Conservation (phyloP, 2,329 filamentous ascomycete species). For the Aspergillus viridinutans region DNA sequence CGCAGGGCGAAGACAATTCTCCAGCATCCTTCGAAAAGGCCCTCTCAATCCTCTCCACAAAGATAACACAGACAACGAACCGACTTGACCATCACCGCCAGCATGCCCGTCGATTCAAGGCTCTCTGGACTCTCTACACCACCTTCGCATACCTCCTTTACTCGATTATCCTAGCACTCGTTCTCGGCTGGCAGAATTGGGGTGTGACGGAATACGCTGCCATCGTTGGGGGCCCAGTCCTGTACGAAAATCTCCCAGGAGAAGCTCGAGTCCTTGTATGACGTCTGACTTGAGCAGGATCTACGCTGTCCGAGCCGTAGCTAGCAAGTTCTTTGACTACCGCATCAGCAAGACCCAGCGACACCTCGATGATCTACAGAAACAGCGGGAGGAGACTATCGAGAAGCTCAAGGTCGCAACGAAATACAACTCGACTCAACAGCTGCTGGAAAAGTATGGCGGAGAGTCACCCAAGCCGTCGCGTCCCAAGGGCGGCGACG, state of each 20-base stretch:
- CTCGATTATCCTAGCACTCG: slow-evolving; percentile 73
- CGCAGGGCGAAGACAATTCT: slow-evolving; percentile 71
- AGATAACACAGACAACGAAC: slow-evolving; percentile 71
- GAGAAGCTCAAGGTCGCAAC: slow-evolving; percentile 92
- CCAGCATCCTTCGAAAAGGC: slow-evolving; percentile 91
- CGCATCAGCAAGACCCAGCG: slow-evolving; percentile 67
- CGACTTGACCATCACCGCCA: slow-evolving; percentile 70
- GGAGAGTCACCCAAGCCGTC: slow-evolving; percentile 51
- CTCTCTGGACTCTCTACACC: slow-evolving; percentile 85
- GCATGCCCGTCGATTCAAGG: slow-evolving; percentile 71
- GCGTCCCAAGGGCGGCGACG: slow-evolving; percentile 20
- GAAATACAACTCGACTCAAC: slow-evolving; percentile 90
- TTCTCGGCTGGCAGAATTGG: slow-evolving; percentile 79
- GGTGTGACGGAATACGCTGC: slow-evolving; percentile 72
- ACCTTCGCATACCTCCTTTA: slow-evolving; percentile 87
- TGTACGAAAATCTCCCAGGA: slow-evolving; percentile 50
- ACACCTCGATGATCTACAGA: slow-evolving; percentile 69
- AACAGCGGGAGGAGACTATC: slow-evolving; percentile 80
- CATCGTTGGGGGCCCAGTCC: slow-evolving; percentile 69
- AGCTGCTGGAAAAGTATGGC: slow-evolving; percentile 92
- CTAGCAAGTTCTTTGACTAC: slow-evolving; percentile 73
- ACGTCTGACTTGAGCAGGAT: slow-evolving; percentile 58
- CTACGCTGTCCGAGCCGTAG: slow-evolving; percentile 63
- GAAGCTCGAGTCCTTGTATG: neutral
- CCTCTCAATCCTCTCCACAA: slow-evolving; percentile 73